Base-by-base conservation (phyloP, 305 asterid genomes). In the Fraxinus velutina region DNA sequence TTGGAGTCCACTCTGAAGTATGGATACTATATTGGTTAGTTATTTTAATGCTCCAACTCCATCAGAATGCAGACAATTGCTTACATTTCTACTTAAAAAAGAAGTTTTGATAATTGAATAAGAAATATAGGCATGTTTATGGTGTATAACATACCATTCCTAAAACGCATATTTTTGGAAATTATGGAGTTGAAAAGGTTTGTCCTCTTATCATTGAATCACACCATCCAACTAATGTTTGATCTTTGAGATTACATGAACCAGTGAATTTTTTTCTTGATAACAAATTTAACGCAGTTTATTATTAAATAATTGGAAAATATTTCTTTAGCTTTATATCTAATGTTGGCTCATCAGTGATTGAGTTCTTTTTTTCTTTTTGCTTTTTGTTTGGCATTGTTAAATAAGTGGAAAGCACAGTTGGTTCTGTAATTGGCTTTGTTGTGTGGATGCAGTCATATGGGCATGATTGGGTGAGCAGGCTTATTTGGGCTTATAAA, bases 1-100 rank as follows among this genome's bases (percentile, higher is more conserved):
- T 6, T 5, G 77, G 77, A 75, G 82, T 79, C 82, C 82, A 36
- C 21, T 78, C 70, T 9, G 33, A 75, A 19, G 74, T 30, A 80
- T 30, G 62, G 22, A 42, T 80, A 22, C 76, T 77, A 52, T 78
- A 17, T 78, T 70, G 79, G 76, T 55, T 50, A 75, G 79, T 78
- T 55, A 24, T 81, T 57, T 57, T 57, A 57, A 52, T 73, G 76
- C 50, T 71, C 79, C 27, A 36, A 10, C 33, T 8, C 42, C 3
- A 37, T 82, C 80, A 76, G 36, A 52, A 39, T 64, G 50, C 13
- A 24, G 78, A 44, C 42, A 77, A 19, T 19, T 57, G 30, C 77
- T 76, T 42, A 32, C 8, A 6, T 57, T 57, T 37, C 72, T 75
- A 75, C 74, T 52, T 17, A 68, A 64, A 68, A 64, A 24, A 64